Evolutionary conservation across 139 green algal genomes (phyloP).

Genomic region (Pycnococcus provasolii): DNA sequence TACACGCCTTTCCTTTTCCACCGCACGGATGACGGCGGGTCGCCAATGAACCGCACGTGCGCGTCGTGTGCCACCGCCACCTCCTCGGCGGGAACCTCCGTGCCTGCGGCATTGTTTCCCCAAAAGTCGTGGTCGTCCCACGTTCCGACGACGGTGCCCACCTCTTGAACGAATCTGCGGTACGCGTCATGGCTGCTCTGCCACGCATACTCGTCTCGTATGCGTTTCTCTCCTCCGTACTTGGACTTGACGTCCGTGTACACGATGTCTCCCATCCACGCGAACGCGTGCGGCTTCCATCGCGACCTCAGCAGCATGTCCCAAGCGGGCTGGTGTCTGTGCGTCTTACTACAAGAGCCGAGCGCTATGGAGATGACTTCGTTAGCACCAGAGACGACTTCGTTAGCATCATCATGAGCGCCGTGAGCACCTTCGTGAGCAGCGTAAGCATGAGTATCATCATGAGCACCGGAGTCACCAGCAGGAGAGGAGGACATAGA

Average conservation of each 20-base stretch:
- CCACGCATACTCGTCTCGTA: background rate
- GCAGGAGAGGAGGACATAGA: too few species aligned
- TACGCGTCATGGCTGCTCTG: constrained; percentile 12
- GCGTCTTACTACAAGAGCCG: too few species aligned
- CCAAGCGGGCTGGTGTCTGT: background rate
- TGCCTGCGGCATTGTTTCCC: constrained; percentile 23
- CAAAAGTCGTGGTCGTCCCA: constrained; percentile 43
- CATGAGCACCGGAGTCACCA: too few species aligned
- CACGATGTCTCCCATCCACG: constrained; percentile 37
- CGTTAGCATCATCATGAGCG: too few species aligned
- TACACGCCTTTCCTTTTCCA: too few species aligned
- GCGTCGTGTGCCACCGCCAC: too few species aligned
- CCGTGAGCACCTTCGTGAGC: too few species aligned
- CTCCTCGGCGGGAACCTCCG: background rate
- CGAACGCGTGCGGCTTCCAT: constrained; percentile 17
- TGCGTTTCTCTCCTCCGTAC: background rate
- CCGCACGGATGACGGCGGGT: too few species aligned
- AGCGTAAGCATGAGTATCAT: too few species aligned
- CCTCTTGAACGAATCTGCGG: background rate
- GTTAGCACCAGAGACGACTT: too few species aligned
- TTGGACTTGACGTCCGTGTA: constrained; percentile 29
- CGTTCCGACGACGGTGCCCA: constrained; percentile 22
- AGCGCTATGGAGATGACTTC: too few species aligned
- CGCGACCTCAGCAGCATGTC: constrained; percentile 20
- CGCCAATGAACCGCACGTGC: too few species aligned